Evolutionary conservation across 371 early-diverging fungal genomes (phyloP), one percentile per base, ranked within the genome.

Genomic region (Rhizopus arrhizus): DNA sequence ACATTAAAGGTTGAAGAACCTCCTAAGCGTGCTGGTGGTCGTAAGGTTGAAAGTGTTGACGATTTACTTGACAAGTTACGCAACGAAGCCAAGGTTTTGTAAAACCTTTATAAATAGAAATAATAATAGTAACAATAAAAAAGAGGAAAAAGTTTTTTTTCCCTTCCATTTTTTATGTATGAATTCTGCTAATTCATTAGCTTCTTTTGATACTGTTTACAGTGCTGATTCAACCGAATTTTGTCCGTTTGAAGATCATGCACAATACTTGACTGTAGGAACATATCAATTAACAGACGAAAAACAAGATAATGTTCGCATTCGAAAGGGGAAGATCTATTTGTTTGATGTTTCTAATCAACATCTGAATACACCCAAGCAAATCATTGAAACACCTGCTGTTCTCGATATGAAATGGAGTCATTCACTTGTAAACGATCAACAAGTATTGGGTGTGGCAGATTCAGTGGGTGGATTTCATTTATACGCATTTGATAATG

Each of bases 11-110:
- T 98, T 38, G 82, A 84, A 8, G 99, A 99, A 75, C 99, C 99
- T 36, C 80, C 97, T 43, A 94, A 92, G 88, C 87, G 99, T 65
- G 83, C 89, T 68, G 96, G 95, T 58, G 98, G 99, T 43, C 89
- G 86, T 69, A 91, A 92, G 73, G 97, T 99, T 32, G 95, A 85
- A 68, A 85, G 81, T 65, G 99, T 99, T 28, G 99, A 99, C 74
- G 93, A 95, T 56, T 86, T 96, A 62, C 65, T 96, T 53, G 85
- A 87, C 70, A 95, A 95, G 87, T 85, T 96, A 59, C 91, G 91
- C 79, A 81, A 81, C 55, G 84, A 84, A 61, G 81, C 80, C 61
- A 78, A 80, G 63, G 80, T 84, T 33, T 69, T 81, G 61, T 83
- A 77, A 75, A 59, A 51, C 22, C 22, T 22, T 22, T 22, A 22